These are phyloP conservation scores for Phytophthora multivora DNA, from an alignment of 352 stramenopile genomes.

Conservation along the genomic window DNA sequence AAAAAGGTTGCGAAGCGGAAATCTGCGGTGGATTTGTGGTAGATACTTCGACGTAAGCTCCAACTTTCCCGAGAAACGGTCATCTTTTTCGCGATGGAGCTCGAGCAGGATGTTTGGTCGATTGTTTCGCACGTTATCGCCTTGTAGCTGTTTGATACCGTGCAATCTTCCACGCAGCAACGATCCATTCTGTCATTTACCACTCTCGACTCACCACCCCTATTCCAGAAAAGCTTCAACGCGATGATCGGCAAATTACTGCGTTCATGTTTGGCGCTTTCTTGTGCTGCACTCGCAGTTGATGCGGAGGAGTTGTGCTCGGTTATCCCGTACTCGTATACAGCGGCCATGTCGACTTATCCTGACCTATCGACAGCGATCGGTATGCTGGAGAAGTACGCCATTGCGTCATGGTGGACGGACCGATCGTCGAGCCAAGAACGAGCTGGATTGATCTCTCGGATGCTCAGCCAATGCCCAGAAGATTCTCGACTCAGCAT, in stretches of 20 bases:
- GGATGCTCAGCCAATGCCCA: constrained; percentile 41
- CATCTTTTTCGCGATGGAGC: constrained; percentile 8
- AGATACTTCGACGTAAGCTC: background rate
- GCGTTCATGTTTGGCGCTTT: constrained; percentile 14
- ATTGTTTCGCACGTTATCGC: constrained; percentile 3
- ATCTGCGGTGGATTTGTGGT: background rate
- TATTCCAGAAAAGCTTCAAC: background rate
- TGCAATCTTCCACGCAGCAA: background rate
- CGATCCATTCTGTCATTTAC: constrained; percentile 25
- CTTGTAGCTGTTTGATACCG: background rate
- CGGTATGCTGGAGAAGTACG: constrained; percentile 50
- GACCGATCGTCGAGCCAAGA: constrained; percentile 45
- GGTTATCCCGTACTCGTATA: constrained; percentile 45
- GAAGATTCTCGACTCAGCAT: constrained; percentile 51
- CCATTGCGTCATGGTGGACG: constrained; percentile 69
- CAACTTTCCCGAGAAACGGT: constrained; percentile 6
- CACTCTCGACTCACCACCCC: constrained; percentile 11
- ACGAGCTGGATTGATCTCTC: constrained; percentile 28
- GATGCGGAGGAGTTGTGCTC: constrained; percentile 48
- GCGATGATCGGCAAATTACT: constrained; percentile 19
- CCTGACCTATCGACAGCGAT: constrained; percentile 52
- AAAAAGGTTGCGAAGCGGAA: constrained; percentile 20
- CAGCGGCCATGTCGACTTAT: constrained; percentile 41
- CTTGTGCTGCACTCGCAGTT: constrained; percentile 8
- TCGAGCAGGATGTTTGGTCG: constrained; percentile 14